phyloP scores from a whole-genome alignment of 768 basidiomycete genomes.

The Phaeolepiota aurea region DNA sequence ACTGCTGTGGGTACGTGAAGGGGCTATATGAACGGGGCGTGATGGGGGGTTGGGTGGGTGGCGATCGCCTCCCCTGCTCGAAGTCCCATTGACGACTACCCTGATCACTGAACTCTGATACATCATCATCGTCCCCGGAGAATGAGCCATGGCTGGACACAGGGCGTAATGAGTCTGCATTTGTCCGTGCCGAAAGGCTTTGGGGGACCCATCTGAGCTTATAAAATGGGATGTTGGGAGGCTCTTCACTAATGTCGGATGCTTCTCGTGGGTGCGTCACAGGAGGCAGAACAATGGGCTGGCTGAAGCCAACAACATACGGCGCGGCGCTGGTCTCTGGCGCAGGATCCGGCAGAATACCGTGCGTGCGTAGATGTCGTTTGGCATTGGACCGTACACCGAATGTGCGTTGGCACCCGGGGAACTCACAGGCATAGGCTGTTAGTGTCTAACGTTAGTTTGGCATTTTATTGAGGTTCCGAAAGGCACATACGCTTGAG shows the following conservation, averaged over 20 bases:
- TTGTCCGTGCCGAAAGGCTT: conserved; percentile 21
- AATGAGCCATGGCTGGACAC: conserved; percentile 14
- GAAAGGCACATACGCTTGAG: conserved; percentile 34
- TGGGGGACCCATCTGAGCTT: conserved; percentile 35
- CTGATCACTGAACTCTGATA: no score
- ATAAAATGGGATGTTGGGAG: conserved; percentile 12
- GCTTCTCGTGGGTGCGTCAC: not conserved
- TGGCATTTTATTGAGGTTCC: not conserved
- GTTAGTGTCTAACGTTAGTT: conserved; percentile 1
- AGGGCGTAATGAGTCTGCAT: conserved; percentile 14
- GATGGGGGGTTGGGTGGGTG: no score
- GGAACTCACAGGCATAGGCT: conserved; percentile 49
- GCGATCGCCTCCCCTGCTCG: no score
- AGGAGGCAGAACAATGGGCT: conserved; percentile 24
- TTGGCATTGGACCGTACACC: conserved; percentile 78
- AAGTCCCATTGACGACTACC: no score
- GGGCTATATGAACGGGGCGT: no score
- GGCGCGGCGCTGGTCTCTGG: conserved; percentile 6
- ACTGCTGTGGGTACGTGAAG: no score
- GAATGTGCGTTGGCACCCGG: conserved; percentile 58
- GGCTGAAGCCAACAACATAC: conserved; percentile 29
- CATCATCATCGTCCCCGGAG: conserved; percentile 7
- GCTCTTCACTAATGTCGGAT: conserved; percentile 6
- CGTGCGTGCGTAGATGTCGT: conserved; percentile 72
- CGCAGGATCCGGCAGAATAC: conserved; percentile 25